phyloP scores from a whole-genome alignment of 2,329 filamentous ascomycete species.

The Cercospora canescens region DNA sequence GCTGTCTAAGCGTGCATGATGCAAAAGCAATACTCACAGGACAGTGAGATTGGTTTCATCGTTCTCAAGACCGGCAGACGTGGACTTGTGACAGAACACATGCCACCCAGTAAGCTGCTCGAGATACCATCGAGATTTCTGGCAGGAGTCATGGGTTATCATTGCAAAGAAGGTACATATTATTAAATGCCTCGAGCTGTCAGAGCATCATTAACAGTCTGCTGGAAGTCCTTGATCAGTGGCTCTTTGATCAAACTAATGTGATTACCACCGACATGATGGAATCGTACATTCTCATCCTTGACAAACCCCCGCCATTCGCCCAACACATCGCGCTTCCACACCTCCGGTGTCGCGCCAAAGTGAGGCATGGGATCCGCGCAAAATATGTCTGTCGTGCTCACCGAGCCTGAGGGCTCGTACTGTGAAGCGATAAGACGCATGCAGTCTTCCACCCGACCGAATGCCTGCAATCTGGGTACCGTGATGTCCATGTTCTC shows the following conservation, averaged over 20 bases:
- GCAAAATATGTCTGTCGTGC: slow-evolving; percentile 22
- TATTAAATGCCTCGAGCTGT: slow-evolving; percentile 11
- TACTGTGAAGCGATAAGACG: slow-evolving; percentile 21
- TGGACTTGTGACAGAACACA: too few relatives aligned
- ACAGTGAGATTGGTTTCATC: background rate
- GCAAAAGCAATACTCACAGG: background rate
- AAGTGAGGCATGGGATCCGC: slow-evolving; percentile 25
- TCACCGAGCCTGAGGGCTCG: slow-evolving; percentile 17
- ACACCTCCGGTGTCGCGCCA: slow-evolving; percentile 18
- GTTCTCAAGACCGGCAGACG: too few relatives aligned
- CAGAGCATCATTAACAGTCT: slow-evolving; percentile 17
- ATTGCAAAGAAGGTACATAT: background rate
- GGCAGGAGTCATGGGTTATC: background rate
- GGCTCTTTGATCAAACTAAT: slow-evolving; percentile 21
- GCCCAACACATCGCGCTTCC: slow-evolving; percentile 21
- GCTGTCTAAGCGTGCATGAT: background rate
- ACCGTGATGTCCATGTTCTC: slow-evolving; percentile 25
- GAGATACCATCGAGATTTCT: background rate
- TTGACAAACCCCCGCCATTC: slow-evolving; percentile 17
- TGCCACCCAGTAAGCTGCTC: too few relatives aligned
- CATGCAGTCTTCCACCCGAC: slow-evolving; percentile 24
- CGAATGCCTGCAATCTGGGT: slow-evolving; percentile 22
- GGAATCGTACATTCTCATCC: slow-evolving; percentile 19
- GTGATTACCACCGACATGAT: slow-evolving; percentile 22
- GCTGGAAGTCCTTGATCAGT: slow-evolving; percentile 17